Conservation (phyloP, 495 filamentous ascomycete genomes). For the Penicillium antarcticum region DNA sequence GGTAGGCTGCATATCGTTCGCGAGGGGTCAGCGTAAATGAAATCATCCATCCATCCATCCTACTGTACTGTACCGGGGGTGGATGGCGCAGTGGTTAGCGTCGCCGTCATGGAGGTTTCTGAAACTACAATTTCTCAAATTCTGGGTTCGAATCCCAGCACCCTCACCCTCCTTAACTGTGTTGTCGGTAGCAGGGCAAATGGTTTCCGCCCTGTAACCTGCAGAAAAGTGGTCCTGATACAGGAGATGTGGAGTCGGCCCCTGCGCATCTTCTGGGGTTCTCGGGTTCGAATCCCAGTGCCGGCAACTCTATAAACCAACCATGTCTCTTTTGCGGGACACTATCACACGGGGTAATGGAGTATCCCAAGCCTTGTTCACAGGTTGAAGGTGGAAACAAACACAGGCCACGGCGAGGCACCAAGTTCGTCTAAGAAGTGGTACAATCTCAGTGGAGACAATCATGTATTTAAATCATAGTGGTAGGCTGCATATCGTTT, state of each 20-base stretch:
- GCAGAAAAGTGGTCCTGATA: conserved; percentile 2
- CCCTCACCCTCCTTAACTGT: not conserved
- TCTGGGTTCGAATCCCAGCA: not conserved
- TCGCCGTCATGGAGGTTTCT: not conserved
- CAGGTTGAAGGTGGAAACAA: too few species aligned
- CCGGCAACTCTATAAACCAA: not conserved
- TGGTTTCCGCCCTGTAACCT: conserved; percentile 1
- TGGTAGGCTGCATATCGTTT: too few species aligned
- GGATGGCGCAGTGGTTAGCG: too few species aligned
- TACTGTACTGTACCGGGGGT: too few species aligned
- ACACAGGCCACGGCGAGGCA: too few species aligned
- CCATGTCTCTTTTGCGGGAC: not conserved
- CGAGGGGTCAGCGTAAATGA: too few species aligned
- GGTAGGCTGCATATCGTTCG: too few species aligned
- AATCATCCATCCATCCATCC: too few species aligned
- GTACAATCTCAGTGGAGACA: too few species aligned
- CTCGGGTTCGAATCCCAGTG: conserved; percentile 2
- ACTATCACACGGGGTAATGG: not conserved
- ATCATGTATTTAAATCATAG: too few species aligned
- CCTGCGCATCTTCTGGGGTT: not conserved
- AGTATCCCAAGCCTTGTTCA: not conserved
- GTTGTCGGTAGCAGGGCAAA: conserved; percentile 4
- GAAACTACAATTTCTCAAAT: not conserved
- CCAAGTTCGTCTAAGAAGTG: too few species aligned
- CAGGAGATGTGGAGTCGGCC: not conserved